Conservation (phyloP, 352 stramenopile species). For the Pythium plurisporium region DNA sequence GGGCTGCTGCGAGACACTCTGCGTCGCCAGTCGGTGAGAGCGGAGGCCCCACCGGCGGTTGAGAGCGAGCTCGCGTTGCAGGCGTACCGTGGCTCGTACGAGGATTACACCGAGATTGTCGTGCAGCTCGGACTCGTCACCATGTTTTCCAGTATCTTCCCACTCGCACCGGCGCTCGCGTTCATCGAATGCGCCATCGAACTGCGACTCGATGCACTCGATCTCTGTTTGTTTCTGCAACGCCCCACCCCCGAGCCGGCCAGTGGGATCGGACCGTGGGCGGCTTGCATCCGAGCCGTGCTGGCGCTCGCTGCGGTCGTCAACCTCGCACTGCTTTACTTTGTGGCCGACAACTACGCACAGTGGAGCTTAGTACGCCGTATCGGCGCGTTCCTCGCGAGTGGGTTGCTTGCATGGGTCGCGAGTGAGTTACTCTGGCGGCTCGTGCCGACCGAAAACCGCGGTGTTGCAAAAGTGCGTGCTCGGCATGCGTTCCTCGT, state of each 20-base stretch:
- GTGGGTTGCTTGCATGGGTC: constrained; percentile 9
- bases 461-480: not conserved
- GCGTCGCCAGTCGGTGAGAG: not conserved
- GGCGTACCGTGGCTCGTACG: constrained; percentile 26
- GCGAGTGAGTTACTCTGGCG: constrained; percentile 17
- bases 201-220: constrained; percentile 93
- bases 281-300: constrained; percentile 12
- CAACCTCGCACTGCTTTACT: constrained; percentile 26
- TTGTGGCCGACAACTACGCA: constrained; percentile 24
- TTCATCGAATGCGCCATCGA: constrained; percentile 93
- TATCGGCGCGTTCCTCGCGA: constrained; percentile 21
- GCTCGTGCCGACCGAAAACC: constrained; percentile 10
- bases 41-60: not conserved
- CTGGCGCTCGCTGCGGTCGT: constrained; percentile 9
- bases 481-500: constrained; percentile 24
- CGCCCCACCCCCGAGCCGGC: constrained; percentile 90
- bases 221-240: constrained; percentile 90
- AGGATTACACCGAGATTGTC: constrained; percentile 93
- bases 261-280: constrained; percentile 79
- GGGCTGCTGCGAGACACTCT: constrained; percentile 4
- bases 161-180: constrained; percentile 92
- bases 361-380: constrained; percentile 19
- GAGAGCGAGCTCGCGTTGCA: constrained; percentile 18
- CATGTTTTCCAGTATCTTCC: constrained; percentile 94
- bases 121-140: constrained; percentile 95